Evolutionary conservation across 2,329 filamentous ascomycete species (phyloP).

Genomic region (Tolypocladium endophyticum): DNA sequence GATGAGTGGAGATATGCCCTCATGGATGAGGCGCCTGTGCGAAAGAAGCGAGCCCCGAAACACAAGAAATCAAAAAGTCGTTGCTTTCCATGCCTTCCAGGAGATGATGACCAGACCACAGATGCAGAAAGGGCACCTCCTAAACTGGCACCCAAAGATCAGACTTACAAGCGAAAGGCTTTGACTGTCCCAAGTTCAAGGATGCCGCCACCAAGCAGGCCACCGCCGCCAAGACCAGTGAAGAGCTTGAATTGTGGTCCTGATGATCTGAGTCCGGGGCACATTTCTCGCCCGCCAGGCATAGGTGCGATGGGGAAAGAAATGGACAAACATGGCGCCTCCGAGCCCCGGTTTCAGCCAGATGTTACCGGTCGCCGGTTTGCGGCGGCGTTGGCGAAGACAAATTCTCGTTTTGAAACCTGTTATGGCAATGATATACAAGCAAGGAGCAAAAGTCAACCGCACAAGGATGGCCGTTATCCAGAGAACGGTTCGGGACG

Average conservation of each 20-base stretch:
- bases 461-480: background rate
- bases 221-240: background rate
- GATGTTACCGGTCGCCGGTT: background rate
- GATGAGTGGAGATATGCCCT: slow-evolving; percentile 23
- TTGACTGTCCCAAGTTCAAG: background rate
- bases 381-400: background rate
- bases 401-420: background rate
- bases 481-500: background rate
- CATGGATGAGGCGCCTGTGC: slow-evolving; percentile 17
- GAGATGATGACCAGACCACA: slow-evolving; percentile 11
- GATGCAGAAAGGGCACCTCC: slow-evolving; percentile 14
- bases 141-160: slow-evolving; percentile 1
- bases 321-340: background rate
- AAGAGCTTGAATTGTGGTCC: background rate
- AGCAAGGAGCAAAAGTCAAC: background rate
- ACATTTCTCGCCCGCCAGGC: background rate
- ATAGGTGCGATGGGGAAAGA: background rate
- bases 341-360: background rate
- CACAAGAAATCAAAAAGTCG: slow-evolving; percentile 7
- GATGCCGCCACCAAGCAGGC: background rate
- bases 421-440: background rate
- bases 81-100: slow-evolving; percentile 20
- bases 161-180: background rate
- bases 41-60: slow-evolving; percentile 7
- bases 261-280: slow-evolving; percentile 2